Evolutionary conservation across 768 basidiomycete species (phyloP).

Genomic region (Boletus vermiculosoides): DNA sequence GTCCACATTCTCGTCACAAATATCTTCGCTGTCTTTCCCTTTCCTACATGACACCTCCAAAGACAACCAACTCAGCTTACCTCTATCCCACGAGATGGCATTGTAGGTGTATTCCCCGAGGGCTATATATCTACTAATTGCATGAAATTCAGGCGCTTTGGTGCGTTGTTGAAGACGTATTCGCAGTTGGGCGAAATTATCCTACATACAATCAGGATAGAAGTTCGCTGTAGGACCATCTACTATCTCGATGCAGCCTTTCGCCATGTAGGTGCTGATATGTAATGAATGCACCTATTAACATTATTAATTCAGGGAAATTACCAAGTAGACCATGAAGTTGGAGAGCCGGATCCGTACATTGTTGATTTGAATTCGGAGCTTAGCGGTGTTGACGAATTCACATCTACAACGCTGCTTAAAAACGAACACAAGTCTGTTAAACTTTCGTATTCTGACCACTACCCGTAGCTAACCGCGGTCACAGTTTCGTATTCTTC

Average conservation of each 20-base stretch:
- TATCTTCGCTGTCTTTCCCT: constrained; percentile 48
- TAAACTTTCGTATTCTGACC: not conserved
- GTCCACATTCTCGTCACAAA: constrained; percentile 41
- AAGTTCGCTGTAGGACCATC: constrained; percentile 80
- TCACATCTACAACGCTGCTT: constrained; percentile 59
- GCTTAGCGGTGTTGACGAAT: constrained; percentile 72
- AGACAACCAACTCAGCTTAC: constrained; percentile 59
- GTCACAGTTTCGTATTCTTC: constrained; percentile 75
- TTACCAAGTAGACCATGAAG: constrained; percentile 78
- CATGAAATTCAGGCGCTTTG: constrained; percentile 68
- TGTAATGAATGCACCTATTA: constrained; percentile 5
- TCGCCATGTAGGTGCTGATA: constrained; percentile 53
- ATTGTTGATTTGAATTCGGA: constrained; percentile 83
- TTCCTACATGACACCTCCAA: constrained; percentile 36
- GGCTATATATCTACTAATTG: constrained; percentile 2
- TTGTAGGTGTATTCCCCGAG: constrained; percentile 52
- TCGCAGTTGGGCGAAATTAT: constrained; percentile 86
- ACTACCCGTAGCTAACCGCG: not conserved
- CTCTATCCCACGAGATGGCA: constrained; percentile 85
- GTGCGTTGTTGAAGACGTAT: constrained; percentile 87
- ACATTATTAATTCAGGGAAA: constrained; percentile 58
- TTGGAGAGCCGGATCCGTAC: constrained; percentile 88
- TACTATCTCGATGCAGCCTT: constrained; percentile 81
- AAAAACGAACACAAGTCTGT: constrained; percentile 66
- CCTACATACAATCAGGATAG: constrained; percentile 82